phyloP scores from a whole-genome alignment of 257 asterid species.

The Euphrasia confusa region DNA sequence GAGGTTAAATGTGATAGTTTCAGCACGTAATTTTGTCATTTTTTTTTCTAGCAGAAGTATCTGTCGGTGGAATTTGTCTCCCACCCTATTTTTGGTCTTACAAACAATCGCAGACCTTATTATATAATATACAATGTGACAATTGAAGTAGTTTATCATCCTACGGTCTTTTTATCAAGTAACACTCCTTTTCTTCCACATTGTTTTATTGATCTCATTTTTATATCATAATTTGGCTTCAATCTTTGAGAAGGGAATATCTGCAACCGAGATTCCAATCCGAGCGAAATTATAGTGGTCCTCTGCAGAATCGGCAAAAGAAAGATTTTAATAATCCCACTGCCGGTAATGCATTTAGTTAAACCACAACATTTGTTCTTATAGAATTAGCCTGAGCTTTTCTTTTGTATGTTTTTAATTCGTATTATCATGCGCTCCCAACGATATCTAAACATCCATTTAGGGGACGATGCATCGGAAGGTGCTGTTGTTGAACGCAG shows the following conservation, averaged over 20 bases:
- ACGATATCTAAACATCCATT: conserved; percentile 22
- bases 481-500: conserved; percentile 75
- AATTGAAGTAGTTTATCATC: conserved; percentile 10
- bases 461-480: conserved; percentile 79
- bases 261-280: conserved; percentile 48
- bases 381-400: not conserved
- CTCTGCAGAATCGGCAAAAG: conserved; percentile 71
- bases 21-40: not conserved
- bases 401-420: not conserved
- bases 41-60: not conserved
- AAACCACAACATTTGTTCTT: conserved; percentile 10
- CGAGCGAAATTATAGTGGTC: conserved; percentile 76
- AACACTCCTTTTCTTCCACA: not conserved
- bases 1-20: not conserved
- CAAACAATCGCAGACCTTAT: not conserved
- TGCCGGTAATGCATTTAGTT: conserved; percentile 43
- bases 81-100: conserved; percentile 2
- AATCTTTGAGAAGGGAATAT: conserved; percentile 57
- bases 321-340: conserved; percentile 50
- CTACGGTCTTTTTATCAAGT: not conserved
- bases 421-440: conserved; percentile 13
- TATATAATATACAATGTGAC: not conserved
- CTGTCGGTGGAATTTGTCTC: conserved; percentile 1
- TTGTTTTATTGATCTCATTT: conserved; percentile 4
- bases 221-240: conserved; percentile 15